A percentile compares a stretch with the other conserved stretches of the same genome.
These are phyloP conservation scores for Rhizopus sp. DNA, from an alignment of 371 early-diverging fungal genomes.

Conservation along the genomic window DNA sequence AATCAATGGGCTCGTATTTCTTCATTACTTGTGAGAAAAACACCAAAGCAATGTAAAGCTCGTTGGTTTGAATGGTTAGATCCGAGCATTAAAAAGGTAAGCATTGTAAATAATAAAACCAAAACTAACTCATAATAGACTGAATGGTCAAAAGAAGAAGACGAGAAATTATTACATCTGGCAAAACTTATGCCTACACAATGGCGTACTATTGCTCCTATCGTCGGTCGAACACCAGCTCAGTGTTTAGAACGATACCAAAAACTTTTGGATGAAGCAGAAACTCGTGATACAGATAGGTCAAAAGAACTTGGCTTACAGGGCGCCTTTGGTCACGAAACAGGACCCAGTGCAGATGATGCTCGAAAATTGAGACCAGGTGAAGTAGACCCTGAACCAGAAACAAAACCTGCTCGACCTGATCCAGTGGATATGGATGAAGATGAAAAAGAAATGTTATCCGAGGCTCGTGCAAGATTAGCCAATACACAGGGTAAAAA, in stretches of 20 bases:
- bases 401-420: constrained; percentile 94
- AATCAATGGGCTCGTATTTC: constrained; percentile 99
- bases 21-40: constrained; percentile 91
- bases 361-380: constrained; percentile 89
- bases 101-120: neutral
- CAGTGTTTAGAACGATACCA: constrained; percentile 98
- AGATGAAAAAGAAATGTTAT: constrained; percentile 98
- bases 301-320: constrained; percentile 68
- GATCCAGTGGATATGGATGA: constrained; percentile 99
- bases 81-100: constrained; percentile 94
- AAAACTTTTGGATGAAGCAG: constrained; percentile 93
- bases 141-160: constrained; percentile 98
- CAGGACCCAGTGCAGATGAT: constrained; percentile 78
- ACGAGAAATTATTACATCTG: constrained; percentile 95
- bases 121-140: constrained; percentile 52
- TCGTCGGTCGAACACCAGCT: constrained; percentile 97
- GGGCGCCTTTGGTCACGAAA: constrained; percentile 67
- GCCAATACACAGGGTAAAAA: constrained; percentile 99
- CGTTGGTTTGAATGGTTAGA: constrained; percentile 99
- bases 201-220: constrained; percentile 98
- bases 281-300: constrained; percentile 63
- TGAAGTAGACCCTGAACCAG: constrained; percentile 97
- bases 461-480: constrained; percentile 96
- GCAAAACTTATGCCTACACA: constrained; percentile 99
- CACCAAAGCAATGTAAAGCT: constrained; percentile 98